phyloP scores from a whole-genome alignment of 2,329 filamentous ascomycete species.

The Cladosporium halotolerans region DNA sequence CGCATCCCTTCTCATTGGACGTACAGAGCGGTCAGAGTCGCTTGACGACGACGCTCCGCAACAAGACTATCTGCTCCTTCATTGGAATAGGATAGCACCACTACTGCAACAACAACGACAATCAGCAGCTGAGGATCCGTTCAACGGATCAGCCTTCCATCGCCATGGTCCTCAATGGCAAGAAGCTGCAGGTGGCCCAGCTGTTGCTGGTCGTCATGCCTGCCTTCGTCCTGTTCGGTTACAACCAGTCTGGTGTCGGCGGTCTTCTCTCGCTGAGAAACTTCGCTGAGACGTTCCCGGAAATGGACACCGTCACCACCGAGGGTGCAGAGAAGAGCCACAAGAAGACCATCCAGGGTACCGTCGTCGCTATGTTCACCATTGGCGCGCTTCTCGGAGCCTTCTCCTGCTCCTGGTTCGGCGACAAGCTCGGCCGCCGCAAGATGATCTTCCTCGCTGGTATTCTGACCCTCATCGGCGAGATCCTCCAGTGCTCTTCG shows the following conservation, averaged over 20 bases:
- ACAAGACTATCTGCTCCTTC: conserved; percentile 3
- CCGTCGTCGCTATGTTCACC: conserved; percentile 40
- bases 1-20: neutral
- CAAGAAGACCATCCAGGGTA: conserved; percentile 42
- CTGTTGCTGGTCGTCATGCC: conserved; percentile 35
- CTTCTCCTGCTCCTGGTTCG: conserved; percentile 37
- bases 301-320: conserved; percentile 41
- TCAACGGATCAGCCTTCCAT: no score
- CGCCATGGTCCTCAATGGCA: conserved; percentile 18
- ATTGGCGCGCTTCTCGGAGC: conserved; percentile 43
- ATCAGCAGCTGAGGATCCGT: neutral
- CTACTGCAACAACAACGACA: neutral
- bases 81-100: conserved; percentile 4
- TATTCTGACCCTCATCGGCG: conserved; percentile 42
- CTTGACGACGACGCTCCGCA: neutral
- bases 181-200: conserved; percentile 22
- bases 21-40: neutral
- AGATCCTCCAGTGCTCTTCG: conserved; percentile 42
- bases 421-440: conserved; percentile 10
- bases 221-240: conserved; percentile 46
- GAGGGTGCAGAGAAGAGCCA: conserved; percentile 37
- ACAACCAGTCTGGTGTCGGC: conserved; percentile 48
- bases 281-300: conserved; percentile 42
- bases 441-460: conserved; percentile 11
- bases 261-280: conserved; percentile 38